Evolutionary conservation across 352 stramenopile genomes (phyloP).

Genomic region (Globisporangium ultimum): DNA sequence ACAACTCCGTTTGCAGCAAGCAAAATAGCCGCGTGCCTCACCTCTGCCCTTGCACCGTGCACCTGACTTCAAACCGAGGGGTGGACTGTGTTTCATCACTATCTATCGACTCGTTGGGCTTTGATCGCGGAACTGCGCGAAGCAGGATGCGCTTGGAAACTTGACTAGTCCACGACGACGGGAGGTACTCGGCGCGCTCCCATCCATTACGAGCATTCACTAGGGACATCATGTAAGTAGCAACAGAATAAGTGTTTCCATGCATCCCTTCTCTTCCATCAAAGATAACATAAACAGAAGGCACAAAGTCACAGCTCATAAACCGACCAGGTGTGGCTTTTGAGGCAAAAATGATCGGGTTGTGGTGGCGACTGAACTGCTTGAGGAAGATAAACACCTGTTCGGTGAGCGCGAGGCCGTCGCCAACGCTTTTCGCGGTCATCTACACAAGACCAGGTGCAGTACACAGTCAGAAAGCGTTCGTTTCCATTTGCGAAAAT

Average conservation of each 20-base stretch:
- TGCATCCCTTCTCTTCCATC: too few relatives aligned
- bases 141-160: conserved; percentile 65
- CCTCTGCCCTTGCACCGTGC: conserved; percentile 42
- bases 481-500: too few relatives aligned
- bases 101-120: conserved; percentile 3
- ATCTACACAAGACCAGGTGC: conserved; percentile 23
- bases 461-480: not conserved
- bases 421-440: conserved; percentile 46
- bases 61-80: conserved; percentile 44
- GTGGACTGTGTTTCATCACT: not conserved
- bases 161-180: conserved; percentile 60
- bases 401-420: conserved; percentile 48
- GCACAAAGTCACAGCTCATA: not conserved
- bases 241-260: too few relatives aligned
- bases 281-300: not conserved
- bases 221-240: not conserved
- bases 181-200: conserved; percentile 55
- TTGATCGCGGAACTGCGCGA: conserved; percentile 9
- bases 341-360: conserved; percentile 56
- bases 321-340: conserved; percentile 41
- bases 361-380: conserved; percentile 67
- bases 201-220: conserved; percentile 21
- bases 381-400: conserved; percentile 66
- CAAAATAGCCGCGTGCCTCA: conserved; percentile 8
- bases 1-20: not conserved